Conservation (phyloP, 495 filamentous ascomycete species). For the Darksidea phi region DNA sequence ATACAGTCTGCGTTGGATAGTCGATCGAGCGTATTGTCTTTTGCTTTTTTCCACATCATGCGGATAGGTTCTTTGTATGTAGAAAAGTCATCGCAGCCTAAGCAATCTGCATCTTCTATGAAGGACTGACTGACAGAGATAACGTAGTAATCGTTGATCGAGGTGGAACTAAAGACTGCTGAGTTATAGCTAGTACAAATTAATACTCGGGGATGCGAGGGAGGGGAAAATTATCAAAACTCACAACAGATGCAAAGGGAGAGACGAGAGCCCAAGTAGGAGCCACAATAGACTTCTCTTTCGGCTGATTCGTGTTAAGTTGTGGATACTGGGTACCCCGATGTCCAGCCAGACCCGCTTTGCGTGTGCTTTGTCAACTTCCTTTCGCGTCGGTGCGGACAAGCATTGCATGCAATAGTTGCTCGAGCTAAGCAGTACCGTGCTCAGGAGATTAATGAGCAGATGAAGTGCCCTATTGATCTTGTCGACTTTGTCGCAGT, state of each 20-base stretch:
- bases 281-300: slow-evolving; percentile 10
- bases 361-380: slow-evolving; percentile 15
- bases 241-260: slow-evolving; percentile 26
- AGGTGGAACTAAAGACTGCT: slow-evolving; percentile 35
- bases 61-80: background rate
- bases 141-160: slow-evolving; percentile 46
- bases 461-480: slow-evolving; percentile 15
- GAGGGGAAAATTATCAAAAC: background rate
- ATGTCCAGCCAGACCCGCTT: slow-evolving; percentile 21
- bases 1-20: slow-evolving; percentile 6
- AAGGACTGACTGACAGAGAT: slow-evolving; percentile 45
- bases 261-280: slow-evolving; percentile 5
- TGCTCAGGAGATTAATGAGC: slow-evolving; percentile 23
- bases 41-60: background rate
- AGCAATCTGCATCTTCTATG: slow-evolving; percentile 2
- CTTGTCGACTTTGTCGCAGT: slow-evolving; percentile 1
- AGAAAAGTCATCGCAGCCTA: background rate
- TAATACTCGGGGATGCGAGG: background rate
- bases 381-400: slow-evolving; percentile 13
- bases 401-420: slow-evolving; percentile 27
- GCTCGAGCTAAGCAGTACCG: slow-evolving; percentile 21
- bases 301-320: background rate
- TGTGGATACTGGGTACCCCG: slow-evolving; percentile 17
- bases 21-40: slow-evolving; percentile 10
- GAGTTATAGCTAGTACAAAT: slow-evolving; percentile 33